These are phyloP conservation scores for Kernera saxatilis DNA, from an alignment of 345 rosid genomes.

Conservation along the genomic window DNA sequence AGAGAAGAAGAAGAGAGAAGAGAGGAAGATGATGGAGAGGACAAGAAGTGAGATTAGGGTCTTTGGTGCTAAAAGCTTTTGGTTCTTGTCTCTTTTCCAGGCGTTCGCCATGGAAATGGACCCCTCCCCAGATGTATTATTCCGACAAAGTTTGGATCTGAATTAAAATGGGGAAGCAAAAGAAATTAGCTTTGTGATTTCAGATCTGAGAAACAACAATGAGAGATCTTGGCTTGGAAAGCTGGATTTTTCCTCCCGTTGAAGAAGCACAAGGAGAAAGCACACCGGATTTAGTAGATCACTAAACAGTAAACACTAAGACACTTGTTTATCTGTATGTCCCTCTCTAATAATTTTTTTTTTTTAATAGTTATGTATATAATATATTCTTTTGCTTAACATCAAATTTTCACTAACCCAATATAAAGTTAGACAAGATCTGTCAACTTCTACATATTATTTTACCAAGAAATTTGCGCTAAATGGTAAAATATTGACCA, in stretches of 20 bases:
- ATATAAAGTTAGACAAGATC: no score
- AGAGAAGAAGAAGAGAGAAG: slow-evolving; percentile 42
- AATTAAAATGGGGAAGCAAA: neutral
- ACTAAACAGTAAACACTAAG: no score
- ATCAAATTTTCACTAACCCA: no score
- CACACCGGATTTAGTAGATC: neutral
- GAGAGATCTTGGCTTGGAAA: slow-evolving; percentile 4
- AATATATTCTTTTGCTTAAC: no score
- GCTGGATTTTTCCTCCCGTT: neutral
- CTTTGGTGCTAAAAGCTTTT: slow-evolving; percentile 48
- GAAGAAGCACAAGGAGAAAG: neutral
- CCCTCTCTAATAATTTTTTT: no score
- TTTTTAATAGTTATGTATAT: no score
- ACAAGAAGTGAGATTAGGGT: slow-evolving; percentile 40
- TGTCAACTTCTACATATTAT: no score
- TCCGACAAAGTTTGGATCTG: neutral
- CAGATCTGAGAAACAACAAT: slow-evolving; percentile 13
- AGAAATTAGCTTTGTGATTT: neutral
- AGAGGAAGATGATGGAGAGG: slow-evolving; percentile 43
- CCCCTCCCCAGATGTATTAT: neutral
- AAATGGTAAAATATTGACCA: no score
- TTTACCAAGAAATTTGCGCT: no score
- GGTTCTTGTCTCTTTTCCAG: slow-evolving; percentile 60
- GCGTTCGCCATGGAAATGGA: slow-evolving; percentile 56
- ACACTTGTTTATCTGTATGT: no score